These are phyloP conservation scores for Polygonum maritimum DNA, from an alignment of 148 eudicot species.

Conservation along the genomic window DNA sequence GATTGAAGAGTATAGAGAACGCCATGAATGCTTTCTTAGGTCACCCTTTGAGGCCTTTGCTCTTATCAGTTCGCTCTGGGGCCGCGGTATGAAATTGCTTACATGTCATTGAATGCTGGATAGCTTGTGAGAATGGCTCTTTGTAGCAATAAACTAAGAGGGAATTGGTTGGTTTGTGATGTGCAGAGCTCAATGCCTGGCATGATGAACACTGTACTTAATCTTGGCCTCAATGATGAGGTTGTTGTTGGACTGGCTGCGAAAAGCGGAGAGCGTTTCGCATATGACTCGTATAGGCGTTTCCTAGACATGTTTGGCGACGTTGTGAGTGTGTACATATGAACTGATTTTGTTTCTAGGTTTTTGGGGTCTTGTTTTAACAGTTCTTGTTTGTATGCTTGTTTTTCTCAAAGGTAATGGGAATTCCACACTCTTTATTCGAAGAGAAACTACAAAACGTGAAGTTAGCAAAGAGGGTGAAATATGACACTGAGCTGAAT, in stretches of 20 bases:
- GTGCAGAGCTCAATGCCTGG: constrained; percentile 94
- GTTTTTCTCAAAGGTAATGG: constrained; percentile 61
- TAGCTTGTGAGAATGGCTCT: no score
- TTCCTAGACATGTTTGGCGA: constrained; percentile 97
- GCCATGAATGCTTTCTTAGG: constrained; percentile 83
- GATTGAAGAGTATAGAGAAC: constrained; percentile 44
- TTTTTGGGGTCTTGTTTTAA: no score
- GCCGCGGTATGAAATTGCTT: constrained; percentile 51
- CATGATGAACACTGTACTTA: constrained; percentile 98
- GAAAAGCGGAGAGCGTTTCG: constrained; percentile 92
- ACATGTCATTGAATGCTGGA: no score
- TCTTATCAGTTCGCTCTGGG: constrained; percentile 94
- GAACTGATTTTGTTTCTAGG: neutral
- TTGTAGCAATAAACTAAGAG: neutral
- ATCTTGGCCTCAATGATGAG: constrained; percentile 93
- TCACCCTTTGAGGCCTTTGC: constrained; percentile 83
- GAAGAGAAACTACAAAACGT: constrained; percentile 69
- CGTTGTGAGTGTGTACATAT: constrained; percentile 47
- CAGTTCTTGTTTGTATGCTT: no score
- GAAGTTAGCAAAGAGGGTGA: constrained; percentile 54
- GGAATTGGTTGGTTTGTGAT: neutral
- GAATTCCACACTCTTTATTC: constrained; percentile 68
- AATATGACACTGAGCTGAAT: constrained; percentile 70
- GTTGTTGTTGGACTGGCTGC: constrained; percentile 76
- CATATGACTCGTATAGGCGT: constrained; percentile 89